Conservation (phyloP, 257 asterid species). For the Solanum chilense region DNA sequence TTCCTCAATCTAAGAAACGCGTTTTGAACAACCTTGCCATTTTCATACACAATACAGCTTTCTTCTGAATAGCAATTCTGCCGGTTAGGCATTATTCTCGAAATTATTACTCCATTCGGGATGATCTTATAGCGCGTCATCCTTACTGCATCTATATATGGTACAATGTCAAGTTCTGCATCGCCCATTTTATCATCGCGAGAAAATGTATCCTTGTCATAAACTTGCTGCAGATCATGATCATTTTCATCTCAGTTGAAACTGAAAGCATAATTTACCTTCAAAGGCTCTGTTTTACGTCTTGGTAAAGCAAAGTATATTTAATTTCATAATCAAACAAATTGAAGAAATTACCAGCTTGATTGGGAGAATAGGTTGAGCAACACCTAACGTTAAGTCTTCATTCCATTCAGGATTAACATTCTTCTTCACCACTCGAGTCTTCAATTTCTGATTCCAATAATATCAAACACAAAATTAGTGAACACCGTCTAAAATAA, state of each 20-base stretch:
- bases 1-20: conserved; percentile 51
- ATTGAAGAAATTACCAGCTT: conserved; percentile 33
- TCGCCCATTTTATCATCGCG: conserved; percentile 79
- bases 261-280: neutral
- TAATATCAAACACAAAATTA: neutral
- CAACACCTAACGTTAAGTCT: conserved; percentile 50
- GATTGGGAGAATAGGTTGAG: conserved; percentile 48
- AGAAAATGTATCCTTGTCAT: conserved; percentile 45
- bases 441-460: conserved; percentile 52
- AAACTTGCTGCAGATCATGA: conserved; percentile 40
- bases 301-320: neutral
- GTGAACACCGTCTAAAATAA: neutral
- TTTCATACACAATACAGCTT: conserved; percentile 35
- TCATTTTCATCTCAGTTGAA: neutral
- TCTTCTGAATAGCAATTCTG: conserved; percentile 55
- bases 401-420: conserved; percentile 77
- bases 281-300: neutral
- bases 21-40: conserved; percentile 34
- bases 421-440: conserved; percentile 60
- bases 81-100: conserved; percentile 35
- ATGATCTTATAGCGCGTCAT: conserved; percentile 11
- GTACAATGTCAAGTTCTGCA: conserved; percentile 47
- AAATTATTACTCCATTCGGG: conserved; percentile 35
- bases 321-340: neutral
- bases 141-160: conserved; percentile 27